These are phyloP conservation scores for Chytriomyces confervae DNA, from an alignment of 192 early-diverging fungal species.

Conservation along the genomic window DNA sequence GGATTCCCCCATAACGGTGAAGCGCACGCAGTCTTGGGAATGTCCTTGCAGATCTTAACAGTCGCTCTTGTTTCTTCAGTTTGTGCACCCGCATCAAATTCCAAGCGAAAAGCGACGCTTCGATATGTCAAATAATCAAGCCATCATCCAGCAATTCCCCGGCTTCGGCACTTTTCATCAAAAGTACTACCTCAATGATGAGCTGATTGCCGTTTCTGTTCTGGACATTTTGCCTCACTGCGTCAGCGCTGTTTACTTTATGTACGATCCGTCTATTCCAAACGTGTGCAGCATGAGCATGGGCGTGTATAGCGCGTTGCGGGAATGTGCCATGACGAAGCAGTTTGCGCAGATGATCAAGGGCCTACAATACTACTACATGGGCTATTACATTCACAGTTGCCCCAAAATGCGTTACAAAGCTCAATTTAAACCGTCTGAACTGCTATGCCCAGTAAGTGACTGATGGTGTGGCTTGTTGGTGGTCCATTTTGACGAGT, in stretches of 20 bases:
- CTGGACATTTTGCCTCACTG: conserved; percentile 89
- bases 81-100: conserved; percentile 6
- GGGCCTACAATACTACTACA: conserved; percentile 82
- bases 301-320: conserved; percentile 85
- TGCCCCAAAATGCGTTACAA: conserved; percentile 91
- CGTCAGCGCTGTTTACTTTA: conserved; percentile 91
- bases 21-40: not conserved
- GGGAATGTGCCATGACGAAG: conserved; percentile 76
- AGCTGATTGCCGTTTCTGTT: conserved; percentile 87
- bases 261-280: conserved; percentile 77
- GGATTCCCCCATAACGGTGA: conserved; percentile 67
- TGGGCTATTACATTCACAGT: conserved; percentile 93
- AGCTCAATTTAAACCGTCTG: conserved; percentile 82
- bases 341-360: conserved; percentile 51
- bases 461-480: not conserved
- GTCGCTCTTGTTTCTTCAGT: not conserved
- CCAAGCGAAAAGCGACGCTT: too few relatives aligned
- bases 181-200: conserved; percentile 84
- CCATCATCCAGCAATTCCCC: conserved; percentile 31
- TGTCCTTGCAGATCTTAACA: not conserved
- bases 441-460: conserved; percentile 73
- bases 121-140: not conserved
- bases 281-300: conserved; percentile 74
- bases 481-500: not conserved
- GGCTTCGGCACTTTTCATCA: conserved; percentile 87